phyloP scores from a whole-genome alignment of 345 rosid species.

The Aurinia saxatilis region DNA sequence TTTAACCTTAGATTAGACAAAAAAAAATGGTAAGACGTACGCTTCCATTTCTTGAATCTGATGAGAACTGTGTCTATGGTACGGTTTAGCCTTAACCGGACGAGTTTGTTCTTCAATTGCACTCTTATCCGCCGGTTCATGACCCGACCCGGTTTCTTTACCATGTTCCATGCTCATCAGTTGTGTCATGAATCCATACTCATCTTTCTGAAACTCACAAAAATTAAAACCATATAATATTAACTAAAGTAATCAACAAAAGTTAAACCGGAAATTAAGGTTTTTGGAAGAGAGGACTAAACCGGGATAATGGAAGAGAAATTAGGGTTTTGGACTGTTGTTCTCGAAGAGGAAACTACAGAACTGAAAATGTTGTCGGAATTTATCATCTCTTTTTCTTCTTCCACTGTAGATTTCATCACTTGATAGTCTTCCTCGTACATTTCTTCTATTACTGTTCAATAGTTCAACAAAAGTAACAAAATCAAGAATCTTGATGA shows the following conservation, averaged over 20 bases:
- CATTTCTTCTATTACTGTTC: slow-evolving; percentile 35
- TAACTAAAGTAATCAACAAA: no score
- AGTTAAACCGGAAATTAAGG: neutral
- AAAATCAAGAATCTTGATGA: neutral
- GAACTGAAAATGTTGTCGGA: slow-evolving; percentile 50
- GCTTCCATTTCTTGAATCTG: slow-evolving; percentile 94
- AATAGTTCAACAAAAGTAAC: neutral
- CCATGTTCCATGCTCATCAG: slow-evolving; percentile 38
- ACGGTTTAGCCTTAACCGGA: slow-evolving; percentile 50
- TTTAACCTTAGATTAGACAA: no score
- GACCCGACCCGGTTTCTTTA: slow-evolving; percentile 48
- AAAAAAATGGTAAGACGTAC: slow-evolving; percentile 35
- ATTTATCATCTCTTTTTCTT: slow-evolving; percentile 27
- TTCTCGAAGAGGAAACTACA: slow-evolving; percentile 22
- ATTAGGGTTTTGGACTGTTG: slow-evolving; percentile 40
- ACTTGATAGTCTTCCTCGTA: slow-evolving; percentile 56
- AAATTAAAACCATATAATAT: neutral
- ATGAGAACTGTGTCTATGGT: slow-evolving; percentile 62
- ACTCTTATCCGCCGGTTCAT: slow-evolving; percentile 51
- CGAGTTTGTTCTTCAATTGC: slow-evolving; percentile 20
- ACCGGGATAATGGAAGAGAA: slow-evolving; percentile 58
- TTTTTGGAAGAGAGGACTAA: slow-evolving; percentile 16
- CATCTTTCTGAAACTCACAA: slow-evolving; percentile 44
- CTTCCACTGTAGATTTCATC: slow-evolving; percentile 43
- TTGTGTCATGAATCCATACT: slow-evolving; percentile 19